Conservation (phyloP, 306 rosid species). For the Ormosia emarginata region DNA sequence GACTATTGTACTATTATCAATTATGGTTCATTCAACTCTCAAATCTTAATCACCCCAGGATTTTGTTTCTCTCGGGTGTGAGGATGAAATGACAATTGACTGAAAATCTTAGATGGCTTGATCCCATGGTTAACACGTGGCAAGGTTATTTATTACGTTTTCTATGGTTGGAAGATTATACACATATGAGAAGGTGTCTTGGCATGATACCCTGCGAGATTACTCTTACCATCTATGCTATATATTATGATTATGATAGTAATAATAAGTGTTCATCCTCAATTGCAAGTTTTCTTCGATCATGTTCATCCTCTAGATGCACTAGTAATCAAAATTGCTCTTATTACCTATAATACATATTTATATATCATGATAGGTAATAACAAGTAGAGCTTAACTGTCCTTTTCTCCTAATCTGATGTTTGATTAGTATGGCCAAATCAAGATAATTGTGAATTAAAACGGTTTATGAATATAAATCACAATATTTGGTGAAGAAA, state of each 20-base stretch:
- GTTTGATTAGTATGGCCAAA: not conserved
- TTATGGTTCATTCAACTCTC: not conserved
- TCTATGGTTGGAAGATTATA: not conserved
- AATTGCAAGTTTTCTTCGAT: not conserved
- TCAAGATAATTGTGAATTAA: not conserved
- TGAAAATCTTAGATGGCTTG: constrained; percentile 2
- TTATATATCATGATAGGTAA: not conserved
- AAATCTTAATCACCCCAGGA: not conserved
- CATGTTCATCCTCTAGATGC: not conserved
- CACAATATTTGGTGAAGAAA: not conserved
- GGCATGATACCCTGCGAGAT: not conserved
- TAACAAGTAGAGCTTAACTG: not conserved
- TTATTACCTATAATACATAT: not conserved
- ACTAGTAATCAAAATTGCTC: not conserved
- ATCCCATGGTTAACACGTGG: not conserved
- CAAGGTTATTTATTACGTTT: not conserved
- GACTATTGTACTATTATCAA: not conserved
- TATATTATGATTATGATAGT: too few species aligned
- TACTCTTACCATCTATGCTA: too few species aligned
- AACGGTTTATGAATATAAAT: not conserved
- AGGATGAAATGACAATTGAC: not conserved
- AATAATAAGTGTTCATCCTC: too few species aligned
- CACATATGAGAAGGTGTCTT: not conserved
- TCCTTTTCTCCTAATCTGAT: not conserved
- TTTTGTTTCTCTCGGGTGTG: not conserved